phyloP scores from a whole-genome alignment of 2,329 filamentous ascomycete species.

The Sporothrix globosa region DNA sequence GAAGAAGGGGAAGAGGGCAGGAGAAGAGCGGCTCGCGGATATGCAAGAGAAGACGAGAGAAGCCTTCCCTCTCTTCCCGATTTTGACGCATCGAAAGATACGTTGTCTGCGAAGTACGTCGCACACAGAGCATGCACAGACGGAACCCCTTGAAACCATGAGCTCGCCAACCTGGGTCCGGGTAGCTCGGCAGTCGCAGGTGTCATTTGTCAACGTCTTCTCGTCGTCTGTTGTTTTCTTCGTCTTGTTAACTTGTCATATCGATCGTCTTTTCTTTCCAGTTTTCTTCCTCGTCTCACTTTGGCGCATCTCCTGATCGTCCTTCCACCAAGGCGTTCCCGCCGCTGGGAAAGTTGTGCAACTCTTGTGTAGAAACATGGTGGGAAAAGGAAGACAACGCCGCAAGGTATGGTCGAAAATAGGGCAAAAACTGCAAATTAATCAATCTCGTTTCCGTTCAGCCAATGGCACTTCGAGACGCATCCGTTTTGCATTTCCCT shows the following conservation, averaged over 20 bases:
- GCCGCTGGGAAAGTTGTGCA: conserved; percentile 17
- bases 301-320: conserved; percentile 13
- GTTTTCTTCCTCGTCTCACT: background rate
- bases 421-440: conserved; percentile 12
- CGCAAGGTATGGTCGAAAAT: conserved; percentile 11
- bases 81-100: background rate
- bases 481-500: background rate
- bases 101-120: too few relatives aligned
- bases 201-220: background rate
- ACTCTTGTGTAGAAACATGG: background rate
- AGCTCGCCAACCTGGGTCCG: conserved; percentile 23
- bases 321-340: background rate
- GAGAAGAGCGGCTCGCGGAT: background rate
- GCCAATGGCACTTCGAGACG: background rate
- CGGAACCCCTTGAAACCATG: conserved; percentile 27
- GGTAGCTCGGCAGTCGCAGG: conserved; percentile 27
- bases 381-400: background rate
- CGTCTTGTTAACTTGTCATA: background rate
- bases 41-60: conserved; percentile 2
- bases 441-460: conserved; percentile 19
- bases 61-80: background rate
- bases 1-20: background rate
- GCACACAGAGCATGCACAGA: background rate
- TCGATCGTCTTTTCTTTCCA: background rate
- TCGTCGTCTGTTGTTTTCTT: background rate